Percentiles rank a stretch among this genome's conserved stretches.
Evolutionary conservation across 2,329 filamentous ascomycete genomes (phyloP).

Genomic region (Hymenoscyphus occultus): DNA sequence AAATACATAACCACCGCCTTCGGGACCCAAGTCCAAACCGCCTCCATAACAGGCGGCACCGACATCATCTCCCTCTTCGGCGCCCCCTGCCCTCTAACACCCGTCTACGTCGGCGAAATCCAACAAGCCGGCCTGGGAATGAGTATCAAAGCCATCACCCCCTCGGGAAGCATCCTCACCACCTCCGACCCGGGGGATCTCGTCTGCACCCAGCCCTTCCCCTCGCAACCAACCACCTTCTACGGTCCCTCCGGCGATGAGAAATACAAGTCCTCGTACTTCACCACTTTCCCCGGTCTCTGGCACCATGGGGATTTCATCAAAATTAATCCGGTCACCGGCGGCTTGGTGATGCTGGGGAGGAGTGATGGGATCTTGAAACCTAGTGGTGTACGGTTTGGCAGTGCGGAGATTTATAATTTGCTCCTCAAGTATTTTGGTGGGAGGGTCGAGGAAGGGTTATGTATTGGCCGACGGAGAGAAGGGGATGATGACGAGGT

Average conservation of each 20-base stretch:
- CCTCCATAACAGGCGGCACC: constrained; percentile 91
- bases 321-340: constrained; percentile 63
- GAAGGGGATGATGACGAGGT: constrained; percentile 33
- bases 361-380: constrained; percentile 92
- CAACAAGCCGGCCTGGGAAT: constrained; percentile 77
- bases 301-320: constrained; percentile 98
- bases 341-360: constrained; percentile 86
- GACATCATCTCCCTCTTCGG: constrained; percentile 97
- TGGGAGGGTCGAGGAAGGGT: constrained; percentile 73
- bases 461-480: constrained; percentile 79
- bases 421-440: constrained; percentile 82
- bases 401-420: constrained; percentile 94
- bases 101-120: constrained; percentile 70
- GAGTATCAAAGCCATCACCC: constrained; percentile 64
- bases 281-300: constrained; percentile 71
- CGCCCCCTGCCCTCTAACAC: constrained; percentile 72
- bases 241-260: constrained; percentile 65
- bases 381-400: constrained; percentile 86
- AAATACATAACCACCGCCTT: constrained; percentile 84
- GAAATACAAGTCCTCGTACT: constrained; percentile 77
- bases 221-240: constrained; percentile 87
- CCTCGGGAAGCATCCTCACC: constrained; percentile 38
- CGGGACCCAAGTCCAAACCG: constrained; percentile 76
- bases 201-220: constrained; percentile 82
- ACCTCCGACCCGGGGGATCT: constrained; percentile 77